Evolutionary conservation across 2,329 filamentous ascomycete species (phyloP).

Genomic region (Fusarium miscanthi): DNA sequence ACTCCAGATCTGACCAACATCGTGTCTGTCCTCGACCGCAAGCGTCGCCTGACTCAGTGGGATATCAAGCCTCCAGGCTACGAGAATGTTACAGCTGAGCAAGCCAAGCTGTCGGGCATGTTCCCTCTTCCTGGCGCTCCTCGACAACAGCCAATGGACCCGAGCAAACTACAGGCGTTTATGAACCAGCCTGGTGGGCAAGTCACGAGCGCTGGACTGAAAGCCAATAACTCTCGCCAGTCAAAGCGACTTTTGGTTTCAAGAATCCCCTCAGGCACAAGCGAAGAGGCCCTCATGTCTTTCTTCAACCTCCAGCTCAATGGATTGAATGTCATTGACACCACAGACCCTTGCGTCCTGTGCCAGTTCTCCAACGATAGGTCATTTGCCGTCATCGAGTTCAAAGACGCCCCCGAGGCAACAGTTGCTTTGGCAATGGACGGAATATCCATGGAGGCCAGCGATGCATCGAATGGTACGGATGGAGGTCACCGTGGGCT

Average conservation of each 20-base stretch:
- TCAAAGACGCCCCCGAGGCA: conserved; percentile 86
- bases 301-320: conserved; percentile 99
- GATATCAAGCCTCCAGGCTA: conserved; percentile 99
- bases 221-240: conserved; percentile 92
- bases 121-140: conserved; percentile 97
- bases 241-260: conserved; percentile 90
- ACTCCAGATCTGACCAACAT: conserved; percentile 94
- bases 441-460: conserved; percentile 86
- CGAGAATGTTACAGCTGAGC: conserved; percentile 97
- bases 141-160: conserved; percentile 94
- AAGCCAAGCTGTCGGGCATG: conserved; percentile 98
- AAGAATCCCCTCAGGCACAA: conserved; percentile 79
- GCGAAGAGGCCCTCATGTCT: conserved; percentile 78
- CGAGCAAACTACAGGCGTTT: conserved; percentile 91
- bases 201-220: conserved; percentile 80
- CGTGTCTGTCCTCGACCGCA: conserved; percentile 83
- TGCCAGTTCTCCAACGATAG: conserved; percentile 84
- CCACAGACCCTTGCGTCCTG: conserved; percentile 84
- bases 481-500: conserved; percentile 70
- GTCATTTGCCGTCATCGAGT: conserved; percentile 88
- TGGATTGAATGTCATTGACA: conserved; percentile 90
- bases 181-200: conserved; percentile 87
- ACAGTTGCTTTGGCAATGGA: conserved; percentile 92
- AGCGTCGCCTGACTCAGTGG: conserved; percentile 96
- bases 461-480: conserved; percentile 66